A percentile compares a stretch with the other conserved stretches of the same genome.
Evolutionary conservation across 1,284 basidiomycete genomes (phyloP).

Genomic region (Naganishia cerealis): DNA sequence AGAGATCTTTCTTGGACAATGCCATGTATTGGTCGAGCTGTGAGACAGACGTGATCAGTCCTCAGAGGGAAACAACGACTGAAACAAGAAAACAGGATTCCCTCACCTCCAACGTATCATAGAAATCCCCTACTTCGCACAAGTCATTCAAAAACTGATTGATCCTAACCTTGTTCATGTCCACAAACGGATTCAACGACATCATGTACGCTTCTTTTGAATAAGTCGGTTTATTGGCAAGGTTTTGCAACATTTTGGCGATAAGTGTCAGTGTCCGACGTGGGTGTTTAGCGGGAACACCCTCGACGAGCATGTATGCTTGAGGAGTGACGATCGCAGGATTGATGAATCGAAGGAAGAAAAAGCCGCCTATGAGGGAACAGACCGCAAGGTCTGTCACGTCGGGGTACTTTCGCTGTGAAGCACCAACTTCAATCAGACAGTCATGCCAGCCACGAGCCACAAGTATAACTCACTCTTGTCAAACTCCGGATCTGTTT

Average conservation of each 20-base stretch:
- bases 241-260: conserved; percentile 98
- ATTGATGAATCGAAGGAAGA: conserved; percentile 99
- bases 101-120: conserved; percentile 91
- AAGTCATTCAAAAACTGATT: conserved; percentile 94
- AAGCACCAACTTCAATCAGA: background rate
- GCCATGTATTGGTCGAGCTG: conserved; percentile 99
- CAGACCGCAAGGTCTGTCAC: conserved; percentile 97
- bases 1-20: conserved; percentile 94
- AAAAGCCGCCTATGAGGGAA: conserved; percentile 97
- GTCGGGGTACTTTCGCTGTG: conserved; percentile 92
- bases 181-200: conserved; percentile 95
- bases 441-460: background rate
- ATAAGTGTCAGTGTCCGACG: conserved; percentile 95
- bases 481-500: conserved; percentile 97
- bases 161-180: conserved; percentile 95
- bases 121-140: conserved; percentile 98
- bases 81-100: background rate
- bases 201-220: conserved; percentile 99
- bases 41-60: background rate
- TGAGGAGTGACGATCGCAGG: conserved; percentile 99
- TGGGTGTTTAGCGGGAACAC: conserved; percentile 94
- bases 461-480: conserved; percentile 61
- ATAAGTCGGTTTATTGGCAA: conserved; percentile 98
- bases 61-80: background rate
- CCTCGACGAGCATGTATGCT: conserved; percentile 98